Evolutionary conservation across 2,329 filamentous ascomycete species (phyloP).

Genomic region (Penicillium nordicum): DNA sequence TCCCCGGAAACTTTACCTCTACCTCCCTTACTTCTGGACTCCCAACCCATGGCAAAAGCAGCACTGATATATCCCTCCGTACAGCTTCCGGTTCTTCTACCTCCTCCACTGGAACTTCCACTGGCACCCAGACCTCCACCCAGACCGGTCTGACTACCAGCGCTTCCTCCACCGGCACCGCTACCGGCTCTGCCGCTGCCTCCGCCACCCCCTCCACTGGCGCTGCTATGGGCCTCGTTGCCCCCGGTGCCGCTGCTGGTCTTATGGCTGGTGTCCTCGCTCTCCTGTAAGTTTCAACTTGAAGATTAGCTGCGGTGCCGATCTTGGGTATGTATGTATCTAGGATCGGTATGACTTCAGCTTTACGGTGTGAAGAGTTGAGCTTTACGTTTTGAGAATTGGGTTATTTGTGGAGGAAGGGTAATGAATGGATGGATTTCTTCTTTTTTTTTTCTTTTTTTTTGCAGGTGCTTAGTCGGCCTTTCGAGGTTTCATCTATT

Average conservation of each 20-base stretch:
- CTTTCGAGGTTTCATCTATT: not conserved
- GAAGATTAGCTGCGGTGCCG: not conserved
- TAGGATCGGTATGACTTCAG: not conserved
- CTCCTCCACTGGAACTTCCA: conserved; percentile 8
- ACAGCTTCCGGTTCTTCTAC: conserved; percentile 5
- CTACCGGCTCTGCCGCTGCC: conserved; percentile 1
- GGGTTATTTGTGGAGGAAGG: not conserved
- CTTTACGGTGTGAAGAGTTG: not conserved
- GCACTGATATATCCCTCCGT: conserved; percentile 5
- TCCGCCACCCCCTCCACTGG: conserved; percentile 10
- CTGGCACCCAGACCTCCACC: conserved; percentile 9
- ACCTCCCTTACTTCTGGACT: not conserved
- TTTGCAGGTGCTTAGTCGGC: not conserved
- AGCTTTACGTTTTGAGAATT: not conserved
- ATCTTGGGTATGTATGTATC: not conserved
- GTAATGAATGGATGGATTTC: conserved; percentile 4
- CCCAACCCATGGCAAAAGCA: not conserved
- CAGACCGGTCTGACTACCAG: conserved; percentile 9
- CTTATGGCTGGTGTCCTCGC: conserved; percentile 23
- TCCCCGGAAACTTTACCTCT: not conserved
- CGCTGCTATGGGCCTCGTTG: conserved; percentile 15
- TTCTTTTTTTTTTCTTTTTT: not conserved
- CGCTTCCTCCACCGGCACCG: conserved; percentile 5
- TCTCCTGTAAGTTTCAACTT: conserved; percentile 13
- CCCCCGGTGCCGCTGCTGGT: conserved; percentile 17